Base-by-base conservation (phyloP, 805 yeast species). In the Saturnispora hagleri region DNA sequence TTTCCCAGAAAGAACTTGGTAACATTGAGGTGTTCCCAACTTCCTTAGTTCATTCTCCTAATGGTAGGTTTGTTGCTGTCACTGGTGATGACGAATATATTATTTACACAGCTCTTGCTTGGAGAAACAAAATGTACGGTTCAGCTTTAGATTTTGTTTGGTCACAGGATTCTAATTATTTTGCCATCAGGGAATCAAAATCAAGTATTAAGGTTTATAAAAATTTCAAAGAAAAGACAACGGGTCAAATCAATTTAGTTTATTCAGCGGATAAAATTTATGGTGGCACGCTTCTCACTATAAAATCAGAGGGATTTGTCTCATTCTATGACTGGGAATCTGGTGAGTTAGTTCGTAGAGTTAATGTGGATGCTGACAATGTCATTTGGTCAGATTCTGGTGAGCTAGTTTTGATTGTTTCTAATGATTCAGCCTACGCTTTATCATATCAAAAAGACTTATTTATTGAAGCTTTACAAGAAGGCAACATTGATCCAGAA, bases 61-160 rank as follows among this genome's bases (percentile, higher is more conserved):
- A 93, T 66, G 99, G 99, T 57, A 82, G 97, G 69, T 93, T 86
- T 66, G 97, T 90, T 40, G 86, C 98, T 27, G 97, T 93, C 47
- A 85, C 91, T 45, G 99, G 99, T 64, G 99, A 93, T 70, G 97
- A 97, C 54, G 99, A 93, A 70, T 91, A 89, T 67, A 88, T 91
- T 60, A 84, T 93, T 51, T 93, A 91, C 71, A 90, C 98, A 2
- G 91, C 99, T 1, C 77, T 93, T 62, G 98, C 98, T 1, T 93
- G 99, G 99, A 82, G 99, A 73, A 89, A 91, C 63, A 93, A 89
- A 72, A 76, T 89, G 47, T 93, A 86, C 68, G 98, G 98, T 56
- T 77, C 80, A 52, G 97, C 96, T 20, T 71, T 81, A 51, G 97
- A 89, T 63, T 89, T 95, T 66, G 95, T 81, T 43, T 93, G 99